These are phyloP conservation scores for Leccinum truebloodii DNA, from an alignment of 768 basidiomycete species.

Conservation along the genomic window DNA sequence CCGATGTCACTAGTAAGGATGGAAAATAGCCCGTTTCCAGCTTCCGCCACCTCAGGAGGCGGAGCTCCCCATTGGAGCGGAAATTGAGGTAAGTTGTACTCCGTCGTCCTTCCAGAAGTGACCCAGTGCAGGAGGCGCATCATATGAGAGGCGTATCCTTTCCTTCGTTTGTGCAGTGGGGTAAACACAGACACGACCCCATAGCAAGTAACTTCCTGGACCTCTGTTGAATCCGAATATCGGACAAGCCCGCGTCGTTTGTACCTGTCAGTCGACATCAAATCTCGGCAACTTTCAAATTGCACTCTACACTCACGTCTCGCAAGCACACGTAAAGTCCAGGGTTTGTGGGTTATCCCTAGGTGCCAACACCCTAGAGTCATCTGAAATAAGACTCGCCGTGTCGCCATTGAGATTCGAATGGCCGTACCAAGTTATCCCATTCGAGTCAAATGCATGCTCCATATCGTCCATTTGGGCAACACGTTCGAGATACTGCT, in stretches of 20 bases:
- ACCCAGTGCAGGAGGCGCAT: constrained; percentile 65
- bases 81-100: constrained; percentile 35
- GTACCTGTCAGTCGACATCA: constrained; percentile 28
- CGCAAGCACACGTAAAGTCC: constrained; percentile 60
- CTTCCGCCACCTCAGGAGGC: constrained; percentile 35
- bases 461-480: constrained; percentile 41
- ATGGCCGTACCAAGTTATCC: constrained; percentile 49
- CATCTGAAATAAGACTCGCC: not conserved
- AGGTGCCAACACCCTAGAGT: constrained; percentile 58
- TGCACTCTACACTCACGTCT: constrained; percentile 48
- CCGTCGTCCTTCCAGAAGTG: constrained; percentile 35
- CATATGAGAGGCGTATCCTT: constrained; percentile 63
- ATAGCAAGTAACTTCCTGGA: constrained; percentile 45
- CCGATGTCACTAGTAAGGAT: constrained; percentile 57
- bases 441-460: constrained; percentile 44
- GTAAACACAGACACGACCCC: constrained; percentile 61
- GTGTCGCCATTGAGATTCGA: not conserved
- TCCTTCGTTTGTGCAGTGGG: constrained; percentile 45
- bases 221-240: constrained; percentile 23
- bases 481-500: constrained; percentile 37
- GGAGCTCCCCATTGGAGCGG: constrained; percentile 46
- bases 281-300: not conserved
- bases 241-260: constrained; percentile 34
- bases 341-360: constrained; percentile 49
- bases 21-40: constrained; percentile 47